Evolutionary conservation across 2,329 filamentous ascomycete species (phyloP).

Genomic region (Aspergillus niger): DNA sequence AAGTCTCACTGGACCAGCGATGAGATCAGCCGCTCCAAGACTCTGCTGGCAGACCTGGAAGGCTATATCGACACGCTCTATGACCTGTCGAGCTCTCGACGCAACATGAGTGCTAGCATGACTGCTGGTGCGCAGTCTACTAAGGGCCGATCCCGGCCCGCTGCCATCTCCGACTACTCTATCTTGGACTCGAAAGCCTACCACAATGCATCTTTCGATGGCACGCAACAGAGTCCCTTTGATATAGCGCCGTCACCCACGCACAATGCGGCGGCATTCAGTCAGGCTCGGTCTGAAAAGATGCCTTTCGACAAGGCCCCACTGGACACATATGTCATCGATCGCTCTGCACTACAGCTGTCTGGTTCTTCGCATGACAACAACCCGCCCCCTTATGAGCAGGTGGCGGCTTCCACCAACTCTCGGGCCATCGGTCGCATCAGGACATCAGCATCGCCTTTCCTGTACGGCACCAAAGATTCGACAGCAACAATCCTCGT

Average conservation of each 20-base stretch:
- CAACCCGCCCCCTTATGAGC: slow-evolving; percentile 46
- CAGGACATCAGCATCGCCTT: slow-evolving; percentile 40
- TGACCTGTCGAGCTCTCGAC: slow-evolving; percentile 60
- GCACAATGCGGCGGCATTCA: slow-evolving; percentile 10
- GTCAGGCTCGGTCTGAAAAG: slow-evolving; percentile 20
- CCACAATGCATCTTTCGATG: slow-evolving; percentile 41
- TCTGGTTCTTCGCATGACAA: slow-evolving; percentile 43
- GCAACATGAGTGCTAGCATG: slow-evolving; percentile 46
- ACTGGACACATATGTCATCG: slow-evolving; percentile 40
- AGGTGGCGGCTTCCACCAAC: slow-evolving; percentile 44
- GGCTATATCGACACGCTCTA: slow-evolving; percentile 66
- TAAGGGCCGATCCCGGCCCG: slow-evolving; percentile 22
- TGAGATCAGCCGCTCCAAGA: slow-evolving; percentile 58
- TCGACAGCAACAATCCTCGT: slow-evolving; percentile 44
- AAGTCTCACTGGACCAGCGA: slow-evolving; percentile 51
- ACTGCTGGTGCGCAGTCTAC: slow-evolving; percentile 33
- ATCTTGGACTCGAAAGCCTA: slow-evolving; percentile 35
- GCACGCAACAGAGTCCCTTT: slow-evolving; percentile 30
- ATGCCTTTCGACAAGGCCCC: slow-evolving; percentile 26
- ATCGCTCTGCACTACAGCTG: slow-evolving; percentile 43
- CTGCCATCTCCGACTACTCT: slow-evolving; percentile 26
- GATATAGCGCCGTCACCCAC: slow-evolving; percentile 28
- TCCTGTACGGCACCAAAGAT: slow-evolving; percentile 35
- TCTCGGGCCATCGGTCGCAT: slow-evolving; percentile 46
- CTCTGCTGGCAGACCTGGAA: slow-evolving; percentile 62